These are phyloP conservation scores for Fusarium subglutinans DNA, from an alignment of 2,329 filamentous ascomycete genomes.

Conservation along the genomic window DNA sequence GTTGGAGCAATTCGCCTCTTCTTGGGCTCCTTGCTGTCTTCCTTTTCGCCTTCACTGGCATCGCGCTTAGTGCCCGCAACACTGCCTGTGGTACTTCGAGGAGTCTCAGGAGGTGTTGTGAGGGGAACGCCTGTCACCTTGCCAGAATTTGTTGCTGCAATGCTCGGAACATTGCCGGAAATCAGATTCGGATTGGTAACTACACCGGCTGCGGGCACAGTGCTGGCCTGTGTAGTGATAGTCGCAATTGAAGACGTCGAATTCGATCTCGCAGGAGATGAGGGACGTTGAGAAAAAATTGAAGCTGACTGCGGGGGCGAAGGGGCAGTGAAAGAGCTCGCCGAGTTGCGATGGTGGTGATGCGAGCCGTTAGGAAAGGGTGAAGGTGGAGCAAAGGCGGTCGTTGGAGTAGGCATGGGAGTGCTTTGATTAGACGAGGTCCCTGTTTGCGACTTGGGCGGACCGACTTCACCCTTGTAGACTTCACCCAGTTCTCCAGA, in stretches of 20 bases:
- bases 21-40: slow-evolving; percentile 67
- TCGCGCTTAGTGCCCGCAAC: slow-evolving; percentile 64
- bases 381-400: slow-evolving; percentile 68
- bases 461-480: slow-evolving; percentile 75
- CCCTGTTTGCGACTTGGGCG: slow-evolving; percentile 55
- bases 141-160: slow-evolving; percentile 77
- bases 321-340: slow-evolving; percentile 65
- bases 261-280: slow-evolving; percentile 85
- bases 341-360: slow-evolving; percentile 67
- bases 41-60: slow-evolving; percentile 63
- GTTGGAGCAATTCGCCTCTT: slow-evolving; percentile 77
- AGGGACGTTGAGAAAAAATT: slow-evolving; percentile 71
- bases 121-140: slow-evolving; percentile 74
- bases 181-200: slow-evolving; percentile 83
- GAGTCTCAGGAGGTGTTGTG: slow-evolving; percentile 91
- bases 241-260: slow-evolving; percentile 84
- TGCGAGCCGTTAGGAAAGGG: slow-evolving; percentile 60
- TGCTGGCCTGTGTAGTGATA: slow-evolving; percentile 71
- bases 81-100: slow-evolving; percentile 55
- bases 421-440: slow-evolving; percentile 70
- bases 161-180: slow-evolving; percentile 77
- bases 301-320: slow-evolving; percentile 66
- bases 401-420: slow-evolving; percentile 75
- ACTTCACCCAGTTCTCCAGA: slow-evolving; percentile 85
- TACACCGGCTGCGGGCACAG: slow-evolving; percentile 59